A percentile compares a stretch with the other conserved stretches of the same genome.
These are phyloP conservation scores for Bombardia bombarda DNA, from an alignment of 495 filamentous ascomycete genomes.

Conservation along the genomic window DNA sequence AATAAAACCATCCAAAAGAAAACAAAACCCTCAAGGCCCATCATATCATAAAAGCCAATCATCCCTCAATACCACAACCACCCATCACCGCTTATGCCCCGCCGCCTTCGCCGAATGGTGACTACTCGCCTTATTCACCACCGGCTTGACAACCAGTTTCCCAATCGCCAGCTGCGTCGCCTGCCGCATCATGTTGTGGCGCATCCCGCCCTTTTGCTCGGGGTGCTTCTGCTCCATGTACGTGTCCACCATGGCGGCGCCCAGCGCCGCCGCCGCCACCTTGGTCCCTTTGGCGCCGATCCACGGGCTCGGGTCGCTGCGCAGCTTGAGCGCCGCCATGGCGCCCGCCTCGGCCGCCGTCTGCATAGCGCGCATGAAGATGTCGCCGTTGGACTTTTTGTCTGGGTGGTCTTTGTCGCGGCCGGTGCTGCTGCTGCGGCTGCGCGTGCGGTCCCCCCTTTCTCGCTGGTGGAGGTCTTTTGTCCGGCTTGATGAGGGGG, in stretches of 20 bases:
- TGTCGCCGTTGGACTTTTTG: slow-evolving; percentile 3
- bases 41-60: too few species aligned
- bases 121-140: not conserved
- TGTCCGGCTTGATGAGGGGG: not conserved
- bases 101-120: not conserved
- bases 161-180: slow-evolving; percentile 16
- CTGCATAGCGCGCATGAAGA: slow-evolving; percentile 9
- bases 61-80: not conserved
- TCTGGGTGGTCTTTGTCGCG: not conserved
- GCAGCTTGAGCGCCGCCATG: slow-evolving; percentile 18
- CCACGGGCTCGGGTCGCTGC: slow-evolving; percentile 17
- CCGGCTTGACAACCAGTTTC: slow-evolving; percentile 12
- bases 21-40: too few species aligned
- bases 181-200: slow-evolving; percentile 18
- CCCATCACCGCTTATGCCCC: not conserved
- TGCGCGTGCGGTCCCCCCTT: not conserved
- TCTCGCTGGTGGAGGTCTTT: not conserved
- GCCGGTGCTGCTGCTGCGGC: not conserved
- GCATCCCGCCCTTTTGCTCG: slow-evolving; percentile 19
- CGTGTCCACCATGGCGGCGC: slow-evolving; percentile 23
- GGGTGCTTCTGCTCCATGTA: slow-evolving; percentile 17
- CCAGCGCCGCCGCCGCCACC: slow-evolving; percentile 19
- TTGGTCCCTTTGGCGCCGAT: slow-evolving; percentile 20
- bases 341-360: slow-evolving; percentile 20
- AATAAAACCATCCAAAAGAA: too few species aligned